Evolutionary conservation across 345 rosid genomes (phyloP).

Genomic region (Atalantia buxifolia): DNA sequence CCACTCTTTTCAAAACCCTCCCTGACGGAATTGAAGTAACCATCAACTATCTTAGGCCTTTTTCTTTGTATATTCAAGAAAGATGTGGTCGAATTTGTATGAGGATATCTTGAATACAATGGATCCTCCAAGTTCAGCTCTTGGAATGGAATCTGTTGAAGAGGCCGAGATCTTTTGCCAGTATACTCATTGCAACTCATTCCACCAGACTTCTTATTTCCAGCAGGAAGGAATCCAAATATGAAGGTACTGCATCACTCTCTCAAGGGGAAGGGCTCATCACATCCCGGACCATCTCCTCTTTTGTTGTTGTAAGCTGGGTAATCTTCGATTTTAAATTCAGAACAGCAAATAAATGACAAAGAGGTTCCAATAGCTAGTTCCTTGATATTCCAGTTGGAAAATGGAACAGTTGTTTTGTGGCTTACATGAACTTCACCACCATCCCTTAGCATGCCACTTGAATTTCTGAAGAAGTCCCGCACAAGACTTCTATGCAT

Average conservation of each 20-base stretch:
- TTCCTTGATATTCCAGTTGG: conserved; percentile 28
- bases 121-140: no score
- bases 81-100: no score
- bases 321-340: conserved; percentile 37
- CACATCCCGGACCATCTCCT: conserved; percentile 48
- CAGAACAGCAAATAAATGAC: conserved; percentile 7
- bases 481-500: conserved; percentile 42
- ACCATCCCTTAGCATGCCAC: conserved; percentile 31
- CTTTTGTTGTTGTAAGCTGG: conserved; percentile 55
- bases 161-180: no score
- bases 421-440: conserved; percentile 42
- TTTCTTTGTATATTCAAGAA: no score
- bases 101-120: no score
- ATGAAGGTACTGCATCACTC: conserved; percentile 49
- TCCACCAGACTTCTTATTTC: no score
- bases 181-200: no score
- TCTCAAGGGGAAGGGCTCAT: conserved; percentile 48
- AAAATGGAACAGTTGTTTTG: conserved; percentile 45
- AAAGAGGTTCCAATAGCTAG: conserved; percentile 41
- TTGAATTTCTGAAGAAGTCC: conserved; percentile 47
- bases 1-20: neutral
- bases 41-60: no score
- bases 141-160: no score
- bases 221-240: no score
- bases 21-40: no score